phyloP scores from a whole-genome alignment of 441 rosid genomes.

The Biscutella laevigata region DNA sequence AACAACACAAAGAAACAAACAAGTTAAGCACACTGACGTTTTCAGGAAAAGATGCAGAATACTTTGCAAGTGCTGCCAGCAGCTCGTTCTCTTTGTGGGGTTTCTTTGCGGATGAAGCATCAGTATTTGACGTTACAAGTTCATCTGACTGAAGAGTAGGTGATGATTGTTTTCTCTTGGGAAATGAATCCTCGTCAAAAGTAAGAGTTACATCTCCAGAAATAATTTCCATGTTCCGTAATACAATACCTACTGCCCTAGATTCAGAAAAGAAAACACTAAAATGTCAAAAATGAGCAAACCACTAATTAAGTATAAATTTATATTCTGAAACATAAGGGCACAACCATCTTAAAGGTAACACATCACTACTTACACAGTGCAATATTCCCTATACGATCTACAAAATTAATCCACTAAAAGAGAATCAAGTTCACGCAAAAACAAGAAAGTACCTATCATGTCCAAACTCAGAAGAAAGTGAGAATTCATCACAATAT shows the following conservation, averaged over 20 bases:
- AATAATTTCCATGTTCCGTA: constrained; percentile 54
- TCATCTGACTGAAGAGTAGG: constrained; percentile 35
- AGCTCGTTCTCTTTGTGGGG: constrained; percentile 37
- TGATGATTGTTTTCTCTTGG: constrained; percentile 46
- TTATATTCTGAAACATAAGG: constrained; percentile 9
- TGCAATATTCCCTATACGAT: neutral
- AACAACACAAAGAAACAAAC: neutral
- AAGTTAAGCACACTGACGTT: constrained; percentile 47
- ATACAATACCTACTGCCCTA: constrained; percentile 75
- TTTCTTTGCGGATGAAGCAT: constrained; percentile 34
- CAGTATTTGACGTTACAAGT: constrained; percentile 23
- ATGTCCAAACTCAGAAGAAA: constrained; percentile 84
- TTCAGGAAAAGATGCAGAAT: constrained; percentile 67
- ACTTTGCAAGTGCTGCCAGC: constrained; percentile 48
- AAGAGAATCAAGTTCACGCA: constrained; percentile 10
- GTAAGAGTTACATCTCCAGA: constrained; percentile 66
- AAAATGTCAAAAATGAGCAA: constrained; percentile 3
- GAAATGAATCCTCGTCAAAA: constrained; percentile 68
- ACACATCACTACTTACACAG: constrained; percentile 3
- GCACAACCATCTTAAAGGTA: constrained; percentile 3
- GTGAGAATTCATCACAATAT: constrained; percentile 68
- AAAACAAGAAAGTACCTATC: constrained; percentile 46
- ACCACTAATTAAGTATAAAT: constrained; percentile 8
- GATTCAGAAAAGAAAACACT: constrained; percentile 21
- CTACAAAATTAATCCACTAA: constrained; percentile 4